Percentiles rank a stretch among this genome's conserved stretches.
These are phyloP conservation scores for Eucalyptus marginata DNA, from an alignment of 345 rosid species.

Conservation along the genomic window DNA sequence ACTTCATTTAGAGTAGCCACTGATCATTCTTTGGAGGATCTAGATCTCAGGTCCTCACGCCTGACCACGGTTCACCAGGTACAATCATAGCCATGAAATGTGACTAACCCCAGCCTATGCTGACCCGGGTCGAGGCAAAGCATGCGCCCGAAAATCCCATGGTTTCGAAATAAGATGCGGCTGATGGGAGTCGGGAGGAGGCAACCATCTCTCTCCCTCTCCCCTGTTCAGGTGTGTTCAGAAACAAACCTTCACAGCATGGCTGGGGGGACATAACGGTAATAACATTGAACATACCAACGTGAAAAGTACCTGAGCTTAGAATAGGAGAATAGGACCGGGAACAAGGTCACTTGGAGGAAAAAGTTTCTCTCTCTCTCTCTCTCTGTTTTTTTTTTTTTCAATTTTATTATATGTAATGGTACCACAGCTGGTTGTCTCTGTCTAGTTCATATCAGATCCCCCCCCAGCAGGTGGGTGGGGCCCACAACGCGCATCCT, in stretches of 20 bases:
- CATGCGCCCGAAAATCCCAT: neutral
- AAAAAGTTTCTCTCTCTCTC: neutral
- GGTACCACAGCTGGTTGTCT: neutral
- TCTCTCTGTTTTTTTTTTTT: rapidly evolving
- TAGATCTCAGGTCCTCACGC: neutral
- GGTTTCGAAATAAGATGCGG: neutral
- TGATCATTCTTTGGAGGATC: neutral
- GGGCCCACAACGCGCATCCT: neutral
- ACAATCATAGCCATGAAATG: neutral
- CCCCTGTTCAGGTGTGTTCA: neutral
- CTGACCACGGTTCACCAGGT: neutral
- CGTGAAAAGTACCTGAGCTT: neutral
- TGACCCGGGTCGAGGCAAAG: neutral
- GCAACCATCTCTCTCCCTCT: neutral
- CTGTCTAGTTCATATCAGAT: neutral
- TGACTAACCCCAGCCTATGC: neutral
- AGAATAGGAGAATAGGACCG: neutral
- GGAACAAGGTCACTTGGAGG: neutral
- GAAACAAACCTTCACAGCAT: neutral
- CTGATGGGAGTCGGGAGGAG: neutral
- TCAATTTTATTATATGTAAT: neutral
- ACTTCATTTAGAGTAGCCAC: neutral
- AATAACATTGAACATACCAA: neutral
- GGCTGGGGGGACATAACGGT: neutral
- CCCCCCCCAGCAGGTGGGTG: neutral